Evolutionary conservation across 1,139 yeast species (phyloP).

Genomic region (Yamadazyma aaseri): DNA sequence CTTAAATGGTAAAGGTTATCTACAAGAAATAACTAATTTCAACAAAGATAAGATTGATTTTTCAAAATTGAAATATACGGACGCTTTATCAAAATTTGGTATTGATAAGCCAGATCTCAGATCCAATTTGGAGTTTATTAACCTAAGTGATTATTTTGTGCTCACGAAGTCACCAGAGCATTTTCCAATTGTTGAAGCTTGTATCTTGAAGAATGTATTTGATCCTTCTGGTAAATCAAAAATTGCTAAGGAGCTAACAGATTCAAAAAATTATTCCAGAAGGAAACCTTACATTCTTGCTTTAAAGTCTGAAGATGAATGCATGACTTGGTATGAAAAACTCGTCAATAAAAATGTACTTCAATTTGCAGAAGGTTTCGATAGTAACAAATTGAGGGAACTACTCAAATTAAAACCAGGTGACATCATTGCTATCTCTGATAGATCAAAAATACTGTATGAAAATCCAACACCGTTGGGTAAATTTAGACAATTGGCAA

Average conservation of each 20-base stretch:
- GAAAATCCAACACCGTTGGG: conserved; percentile 98
- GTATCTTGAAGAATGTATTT: conserved; percentile 57
- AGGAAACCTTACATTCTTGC: conserved; percentile 62
- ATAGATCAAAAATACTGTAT: conserved; percentile 63
- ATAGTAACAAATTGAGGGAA: conserved; percentile 23
- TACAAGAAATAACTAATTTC: conserved; percentile 22
- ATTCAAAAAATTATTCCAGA: conserved; percentile 47
- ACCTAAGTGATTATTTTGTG: conserved; percentile 42
- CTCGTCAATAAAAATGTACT: conserved; percentile 32
- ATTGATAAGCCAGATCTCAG: conserved; percentile 94
- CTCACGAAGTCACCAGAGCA: conserved; percentile 26
- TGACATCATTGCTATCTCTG: conserved; percentile 73
- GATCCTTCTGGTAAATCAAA: conserved; percentile 20
- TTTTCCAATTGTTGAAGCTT: conserved; percentile 70
- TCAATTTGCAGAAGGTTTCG: conserved; percentile 15
- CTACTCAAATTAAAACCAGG: conserved; percentile 54
- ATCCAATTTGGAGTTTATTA: conserved; percentile 51
- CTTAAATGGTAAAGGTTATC: conserved; percentile 23
- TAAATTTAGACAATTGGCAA: conserved; percentile 71
- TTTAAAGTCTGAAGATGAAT: conserved; percentile 38
- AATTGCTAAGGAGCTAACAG: conserved; percentile 34
- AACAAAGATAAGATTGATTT: conserved; percentile 26
- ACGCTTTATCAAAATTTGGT: conserved; percentile 75
- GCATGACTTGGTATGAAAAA: conserved; percentile 42
- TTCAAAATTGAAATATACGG: conserved; percentile 55